phyloP scores from a whole-genome alignment of 2,329 filamentous ascomycete genomes.

The Diaporthe helianthi region DNA sequence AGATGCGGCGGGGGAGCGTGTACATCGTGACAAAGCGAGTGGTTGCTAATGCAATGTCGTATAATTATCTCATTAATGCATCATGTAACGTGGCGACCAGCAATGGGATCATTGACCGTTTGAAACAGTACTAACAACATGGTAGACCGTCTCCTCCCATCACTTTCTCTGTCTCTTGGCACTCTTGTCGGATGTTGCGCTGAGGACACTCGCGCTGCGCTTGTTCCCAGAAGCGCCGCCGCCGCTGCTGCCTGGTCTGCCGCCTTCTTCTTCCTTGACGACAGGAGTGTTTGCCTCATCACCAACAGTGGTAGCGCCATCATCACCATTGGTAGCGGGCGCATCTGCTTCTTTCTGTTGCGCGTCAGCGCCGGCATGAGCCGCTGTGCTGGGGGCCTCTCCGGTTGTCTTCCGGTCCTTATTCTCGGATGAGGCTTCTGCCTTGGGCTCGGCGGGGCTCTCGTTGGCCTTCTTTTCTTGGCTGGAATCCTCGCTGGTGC shows the following conservation, averaged over 20 bases:
- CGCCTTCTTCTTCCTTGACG: constrained; percentile 40
- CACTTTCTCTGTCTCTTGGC: constrained; percentile 64
- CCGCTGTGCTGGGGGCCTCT: constrained; percentile 30
- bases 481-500: constrained; percentile 32
- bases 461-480: constrained; percentile 32
- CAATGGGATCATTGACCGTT: background rate
- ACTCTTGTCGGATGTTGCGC: constrained; percentile 70
- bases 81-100: background rate
- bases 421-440: constrained; percentile 11
- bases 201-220: constrained; percentile 83
- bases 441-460: constrained; percentile 31
- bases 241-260: constrained; percentile 49
- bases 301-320: constrained; percentile 2
- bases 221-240: constrained; percentile 60
- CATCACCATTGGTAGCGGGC: constrained; percentile 9
- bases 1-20: too few relatives aligned
- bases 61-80: constrained; percentile 1
- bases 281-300: constrained; percentile 33
- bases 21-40: background rate
- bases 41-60: background rate
- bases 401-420: constrained; percentile 26
- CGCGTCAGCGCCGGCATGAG: constrained; percentile 31
- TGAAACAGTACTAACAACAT: background rate
- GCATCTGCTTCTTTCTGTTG: constrained; percentile 34
- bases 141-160: constrained; percentile 38